These are phyloP conservation scores for Ophiostoma piceae DNA, from an alignment of 2,329 filamentous ascomycete genomes.

Conservation along the genomic window DNA sequence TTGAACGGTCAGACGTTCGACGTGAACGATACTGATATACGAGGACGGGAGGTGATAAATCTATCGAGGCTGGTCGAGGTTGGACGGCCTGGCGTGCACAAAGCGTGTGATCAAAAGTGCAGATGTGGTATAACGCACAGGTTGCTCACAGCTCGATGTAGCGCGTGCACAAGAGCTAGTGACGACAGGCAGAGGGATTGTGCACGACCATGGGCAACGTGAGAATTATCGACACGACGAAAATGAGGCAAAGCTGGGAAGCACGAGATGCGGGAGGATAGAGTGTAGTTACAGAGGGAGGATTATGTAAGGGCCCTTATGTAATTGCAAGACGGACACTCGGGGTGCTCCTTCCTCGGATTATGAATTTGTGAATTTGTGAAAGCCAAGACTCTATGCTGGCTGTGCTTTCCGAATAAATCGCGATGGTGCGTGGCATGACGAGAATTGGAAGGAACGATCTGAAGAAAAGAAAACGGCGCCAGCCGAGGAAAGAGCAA, in stretches of 20 bases:
- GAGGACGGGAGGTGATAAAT: background rate
- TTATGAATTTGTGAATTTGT: background rate
- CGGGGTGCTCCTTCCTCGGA: background rate
- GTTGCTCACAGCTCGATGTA: background rate
- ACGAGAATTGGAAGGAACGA: background rate
- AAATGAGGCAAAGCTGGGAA: constrained; percentile 6
- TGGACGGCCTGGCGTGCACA: constrained; percentile 2
- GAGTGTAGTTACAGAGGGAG: background rate
- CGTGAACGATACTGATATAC: background rate
- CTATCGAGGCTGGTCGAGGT: background rate
- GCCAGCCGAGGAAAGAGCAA: constrained; percentile 12
- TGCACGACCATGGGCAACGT: background rate
- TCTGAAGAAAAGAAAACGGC: background rate
- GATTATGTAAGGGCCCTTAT: constrained; percentile 14
- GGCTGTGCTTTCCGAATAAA: background rate
- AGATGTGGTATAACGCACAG: background rate
- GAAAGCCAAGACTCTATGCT: background rate
- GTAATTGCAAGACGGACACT: background rate
- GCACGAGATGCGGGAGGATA: constrained; percentile 7
- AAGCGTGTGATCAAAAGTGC: constrained; percentile 2
- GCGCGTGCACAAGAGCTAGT: background rate
- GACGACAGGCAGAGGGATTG: background rate
- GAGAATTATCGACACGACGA: background rate
- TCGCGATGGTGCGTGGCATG: background rate
- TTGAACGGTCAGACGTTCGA: background rate